phyloP scores from a whole-genome alignment of 1,284 basidiomycete genomes.

The Ustilago lituana region DNA sequence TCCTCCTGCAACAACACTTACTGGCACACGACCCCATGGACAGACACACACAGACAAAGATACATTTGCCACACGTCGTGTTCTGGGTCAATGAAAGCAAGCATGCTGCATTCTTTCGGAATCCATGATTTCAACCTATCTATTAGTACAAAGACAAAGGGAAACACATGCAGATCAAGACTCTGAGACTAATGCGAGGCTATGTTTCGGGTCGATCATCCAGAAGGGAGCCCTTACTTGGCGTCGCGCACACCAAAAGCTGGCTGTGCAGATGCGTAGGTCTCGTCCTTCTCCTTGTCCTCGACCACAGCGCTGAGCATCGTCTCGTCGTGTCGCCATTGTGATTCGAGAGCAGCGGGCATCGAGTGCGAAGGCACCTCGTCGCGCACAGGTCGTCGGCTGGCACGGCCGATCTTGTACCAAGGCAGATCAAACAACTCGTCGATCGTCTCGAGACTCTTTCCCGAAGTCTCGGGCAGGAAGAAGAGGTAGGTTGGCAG shows the following conservation, averaged over 20 bases:
- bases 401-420: constrained; percentile 48
- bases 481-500: constrained; percentile 45
- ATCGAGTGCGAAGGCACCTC: constrained; percentile 46
- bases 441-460: constrained; percentile 48
- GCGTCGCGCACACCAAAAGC: constrained; percentile 24
- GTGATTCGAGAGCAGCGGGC: constrained; percentile 44
- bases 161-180: too few species aligned
- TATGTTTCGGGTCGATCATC: too few species aligned
- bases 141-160: too few species aligned
- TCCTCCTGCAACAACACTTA: too few species aligned
- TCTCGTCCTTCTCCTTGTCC: constrained; percentile 38
- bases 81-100: too few species aligned
- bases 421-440: constrained; percentile 48
- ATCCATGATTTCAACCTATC: too few species aligned
- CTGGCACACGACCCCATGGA: too few species aligned
- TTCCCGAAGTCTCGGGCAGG: constrained; percentile 46
- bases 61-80: too few species aligned
- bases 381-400: constrained; percentile 35
- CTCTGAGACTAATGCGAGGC: too few species aligned
- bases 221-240: too few species aligned
- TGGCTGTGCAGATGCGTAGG: constrained; percentile 13
- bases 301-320: constrained; percentile 5
- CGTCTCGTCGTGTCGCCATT: constrained; percentile 14
- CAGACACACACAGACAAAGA: too few species aligned
- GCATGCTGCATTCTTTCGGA: too few species aligned